Base-by-base conservation (phyloP, 1,284 basidiomycete genomes). In the Lentinula novae-zelandiae region DNA sequence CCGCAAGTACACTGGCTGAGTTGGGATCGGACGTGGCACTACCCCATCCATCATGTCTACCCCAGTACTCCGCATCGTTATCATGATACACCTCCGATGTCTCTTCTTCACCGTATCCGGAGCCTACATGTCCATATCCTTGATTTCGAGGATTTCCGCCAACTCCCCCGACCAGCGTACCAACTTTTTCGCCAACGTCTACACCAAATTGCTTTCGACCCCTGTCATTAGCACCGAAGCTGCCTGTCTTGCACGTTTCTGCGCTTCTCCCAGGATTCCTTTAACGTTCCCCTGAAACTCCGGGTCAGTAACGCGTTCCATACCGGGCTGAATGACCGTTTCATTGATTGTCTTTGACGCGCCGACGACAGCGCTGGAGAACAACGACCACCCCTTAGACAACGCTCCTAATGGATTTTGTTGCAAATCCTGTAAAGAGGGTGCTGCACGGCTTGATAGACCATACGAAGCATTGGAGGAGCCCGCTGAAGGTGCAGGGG, bases 321-420 rank as follows among this genome's bases (percentile, higher is more conserved):
- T 75, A 20, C 88, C 86, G n/a, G 92, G 92, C 69, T 93, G 90
- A 57, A 94, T 87, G 36, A 94, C 84, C 69, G 82, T 89, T 72
- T 93, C 89, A 61, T 82, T 81, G 39, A 95, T 88, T n/a, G 72
- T 86, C 67, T 84, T 84, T 5, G 86, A 81, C 17, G 91, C 92
- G 54, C 87, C 89, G 1, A 76, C 82, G 17, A 95, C 84, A 22
- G 84, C 91, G 0, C 88, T 81, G 44, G 89, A 87, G 66, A 95
- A 85, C 48, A 94, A 73, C 15, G 90, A 90, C 92, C 93, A 95
- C 52, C 93, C 91, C 74, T 93, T 93, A 69, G 83, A 84, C 7
- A 95, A 73, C 0, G 93, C 92, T 15, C 82, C 85, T 55, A 85
- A 75, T 0, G 92, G 92, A 69, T 92, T 90, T 54, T 90, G 85